Evolutionary conservation across 805 yeast genomes (phyloP).

Genomic region (Kuraishia hungarica): DNA sequence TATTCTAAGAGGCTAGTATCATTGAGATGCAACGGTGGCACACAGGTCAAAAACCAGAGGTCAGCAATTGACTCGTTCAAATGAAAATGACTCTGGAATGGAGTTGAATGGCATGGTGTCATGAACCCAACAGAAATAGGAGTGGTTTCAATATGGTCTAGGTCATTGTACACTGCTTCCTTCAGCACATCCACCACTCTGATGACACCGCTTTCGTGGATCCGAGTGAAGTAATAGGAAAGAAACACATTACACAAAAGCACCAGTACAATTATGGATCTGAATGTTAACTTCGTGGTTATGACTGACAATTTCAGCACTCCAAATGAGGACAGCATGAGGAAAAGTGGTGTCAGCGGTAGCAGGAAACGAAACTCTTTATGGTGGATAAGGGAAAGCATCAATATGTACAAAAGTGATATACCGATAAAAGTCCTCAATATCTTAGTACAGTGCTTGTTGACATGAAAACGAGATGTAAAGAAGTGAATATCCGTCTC

Average conservation of each 20-base stretch:
- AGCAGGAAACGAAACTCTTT: slow-evolving; percentile 89
- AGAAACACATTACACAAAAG: slow-evolving; percentile 10
- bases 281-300: not conserved
- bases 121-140: slow-evolving; percentile 64
- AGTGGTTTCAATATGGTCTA: slow-evolving; percentile 16
- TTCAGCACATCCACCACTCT: slow-evolving; percentile 51
- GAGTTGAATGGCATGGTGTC: slow-evolving; percentile 97
- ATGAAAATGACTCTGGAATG: slow-evolving; percentile 84
- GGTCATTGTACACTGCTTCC: slow-evolving; percentile 9
- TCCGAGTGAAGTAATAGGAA: slow-evolving; percentile 36
- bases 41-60: slow-evolving; percentile 84
- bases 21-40: slow-evolving; percentile 63
- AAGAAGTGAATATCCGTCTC: not conserved
- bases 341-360: slow-evolving; percentile 72
- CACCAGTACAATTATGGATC: slow-evolving; percentile 4
- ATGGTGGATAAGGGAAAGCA: slow-evolving; percentile 65
- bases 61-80: slow-evolving; percentile 30
- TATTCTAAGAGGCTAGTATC: slow-evolving; percentile 22
- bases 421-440: slow-evolving; percentile 16
- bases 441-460: not conserved
- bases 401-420: slow-evolving; percentile 32
- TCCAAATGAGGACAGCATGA: slow-evolving; percentile 40
- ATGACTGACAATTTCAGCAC: slow-evolving; percentile 9
- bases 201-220: slow-evolving; percentile 84
- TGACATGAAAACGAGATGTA: not conserved